Evolutionary conservation across 495 filamentous ascomycete species (phyloP).

Genomic region (Parathielavia appendiculata): DNA sequence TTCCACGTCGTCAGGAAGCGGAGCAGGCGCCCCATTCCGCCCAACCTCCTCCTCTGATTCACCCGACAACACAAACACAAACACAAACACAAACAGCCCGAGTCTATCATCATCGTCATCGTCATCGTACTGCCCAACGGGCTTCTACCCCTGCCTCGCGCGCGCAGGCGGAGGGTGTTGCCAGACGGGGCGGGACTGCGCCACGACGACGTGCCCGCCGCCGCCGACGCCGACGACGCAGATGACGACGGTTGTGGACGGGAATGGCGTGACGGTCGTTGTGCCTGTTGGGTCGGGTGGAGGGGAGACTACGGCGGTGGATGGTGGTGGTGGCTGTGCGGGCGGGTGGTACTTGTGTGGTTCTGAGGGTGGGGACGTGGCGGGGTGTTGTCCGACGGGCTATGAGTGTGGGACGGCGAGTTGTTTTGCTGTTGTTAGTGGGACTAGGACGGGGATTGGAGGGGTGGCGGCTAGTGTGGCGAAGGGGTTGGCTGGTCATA

Average conservation of each 20-base stretch:
- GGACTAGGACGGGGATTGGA: conserved; percentile 19
- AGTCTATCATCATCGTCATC: conserved; percentile 15
- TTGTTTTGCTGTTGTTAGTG: conserved; percentile 50
- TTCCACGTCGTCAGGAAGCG: conserved; percentile 18
- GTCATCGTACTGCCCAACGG: conserved; percentile 49
- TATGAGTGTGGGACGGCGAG: conserved; percentile 65
- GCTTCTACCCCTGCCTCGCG: conserved; percentile 53
- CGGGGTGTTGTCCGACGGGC: conserved; percentile 76
- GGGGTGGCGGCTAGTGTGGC: conserved; percentile 48
- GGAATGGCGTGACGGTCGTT: conserved; percentile 62
- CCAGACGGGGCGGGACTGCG: conserved; percentile 76
- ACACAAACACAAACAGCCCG: no score
- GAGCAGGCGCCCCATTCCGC: conserved; percentile 35
- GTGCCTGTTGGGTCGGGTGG: conserved; percentile 48
- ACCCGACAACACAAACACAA: no score
- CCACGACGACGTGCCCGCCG: conserved; percentile 50
- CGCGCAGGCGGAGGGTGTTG: conserved; percentile 54
- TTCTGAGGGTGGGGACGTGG: conserved; percentile 45
- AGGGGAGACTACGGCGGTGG: conserved; percentile 23
- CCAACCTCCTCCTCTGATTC: conserved; percentile 36
- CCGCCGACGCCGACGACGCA: conserved; percentile 43
- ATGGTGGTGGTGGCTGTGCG: conserved; percentile 48
- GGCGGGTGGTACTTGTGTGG: conserved; percentile 72
- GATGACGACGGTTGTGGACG: conserved; percentile 56
- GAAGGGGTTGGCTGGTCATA: conserved; percentile 49